Conservation (phyloP, 139 green algal genomes). For the Picochlorum costavermella region DNA sequence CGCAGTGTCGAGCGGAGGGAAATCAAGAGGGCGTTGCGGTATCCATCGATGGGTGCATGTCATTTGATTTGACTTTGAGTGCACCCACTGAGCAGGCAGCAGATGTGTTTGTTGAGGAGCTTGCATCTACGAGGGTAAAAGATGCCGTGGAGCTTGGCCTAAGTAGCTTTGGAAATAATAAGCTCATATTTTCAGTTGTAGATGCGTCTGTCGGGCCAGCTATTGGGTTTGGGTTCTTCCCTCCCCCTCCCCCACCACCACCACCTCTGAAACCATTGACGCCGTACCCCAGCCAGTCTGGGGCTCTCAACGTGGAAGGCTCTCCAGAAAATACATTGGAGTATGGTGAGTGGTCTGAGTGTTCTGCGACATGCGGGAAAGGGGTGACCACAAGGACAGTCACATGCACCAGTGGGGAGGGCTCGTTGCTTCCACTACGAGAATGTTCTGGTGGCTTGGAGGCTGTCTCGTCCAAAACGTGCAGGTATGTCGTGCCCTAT, state of each 20-base stretch:
- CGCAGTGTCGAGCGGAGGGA: too few species aligned
- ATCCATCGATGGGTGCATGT: neutral
- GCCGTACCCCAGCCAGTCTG: slow-evolving; percentile 1
- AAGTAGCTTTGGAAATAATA: slow-evolving; percentile 1
- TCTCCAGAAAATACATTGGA: neutral
- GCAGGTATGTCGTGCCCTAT: slow-evolving; percentile 15
- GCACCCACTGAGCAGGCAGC: neutral
- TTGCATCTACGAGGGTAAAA: slow-evolving; percentile 1
- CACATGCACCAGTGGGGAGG: slow-evolving; percentile 5
- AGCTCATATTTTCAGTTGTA: slow-evolving; percentile 9
- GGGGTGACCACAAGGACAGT: slow-evolving; percentile 19
- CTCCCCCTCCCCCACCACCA: slow-evolving; percentile 16
- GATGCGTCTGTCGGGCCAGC: neutral
- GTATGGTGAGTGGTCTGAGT: slow-evolving; percentile 26
- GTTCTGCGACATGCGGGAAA: slow-evolving; percentile 20
- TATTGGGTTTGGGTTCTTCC: slow-evolving; percentile 29
- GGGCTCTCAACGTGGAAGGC: neutral
- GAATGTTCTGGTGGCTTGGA: slow-evolving; percentile 8
- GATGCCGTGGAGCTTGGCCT: slow-evolving; percentile 17
- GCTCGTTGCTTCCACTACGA: slow-evolving; percentile 4
- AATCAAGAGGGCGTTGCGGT: neutral
- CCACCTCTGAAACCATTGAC: slow-evolving; percentile 5
- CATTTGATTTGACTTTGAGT: neutral
- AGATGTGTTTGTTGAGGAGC: neutral
- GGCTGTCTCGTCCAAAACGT: slow-evolving; percentile 3